Percentiles rank a stretch among this genome's conserved stretches.
phyloP scores from a whole-genome alignment of 1,139 yeast genomes.

The Pichia sp. region DNA sequence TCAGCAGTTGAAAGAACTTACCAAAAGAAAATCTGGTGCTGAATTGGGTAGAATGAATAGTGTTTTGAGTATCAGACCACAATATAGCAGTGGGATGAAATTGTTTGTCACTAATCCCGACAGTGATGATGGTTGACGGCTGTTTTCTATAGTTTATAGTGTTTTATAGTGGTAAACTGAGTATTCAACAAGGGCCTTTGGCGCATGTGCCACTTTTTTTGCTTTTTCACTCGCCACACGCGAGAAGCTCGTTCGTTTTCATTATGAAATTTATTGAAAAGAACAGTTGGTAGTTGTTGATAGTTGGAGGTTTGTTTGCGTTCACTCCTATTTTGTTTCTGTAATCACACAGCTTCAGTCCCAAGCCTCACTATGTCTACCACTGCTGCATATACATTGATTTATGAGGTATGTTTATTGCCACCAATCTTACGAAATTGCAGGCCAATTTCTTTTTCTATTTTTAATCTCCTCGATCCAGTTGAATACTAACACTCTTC shows the following conservation, averaged over 20 bases:
- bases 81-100: slow-evolving; percentile 23
- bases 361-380: not conserved
- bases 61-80: slow-evolving; percentile 20
- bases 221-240: not conserved
- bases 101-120: slow-evolving; percentile 74
- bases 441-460: not conserved
- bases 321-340: not conserved
- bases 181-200: not conserved
- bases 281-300: not conserved
- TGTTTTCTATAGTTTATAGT: not conserved
- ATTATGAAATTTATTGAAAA: not conserved
- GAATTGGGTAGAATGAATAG: slow-evolving; percentile 26
- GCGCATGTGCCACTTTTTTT: not conserved
- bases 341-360: not conserved
- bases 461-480: not conserved
- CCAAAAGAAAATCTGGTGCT: slow-evolving; percentile 12
- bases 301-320: not conserved
- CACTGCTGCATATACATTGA: slow-evolving; percentile 59
- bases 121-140: slow-evolving; percentile 19
- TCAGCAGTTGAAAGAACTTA: slow-evolving; percentile 24
- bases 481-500: not conserved
- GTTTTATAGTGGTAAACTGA: not conserved
- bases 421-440: not conserved
- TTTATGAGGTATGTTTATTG: slow-evolving; percentile 43
- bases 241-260: not conserved